Evolutionary conservation across 176 grass and related monocot genomes (phyloP).

Genomic region (Triticum timopheevii): DNA sequence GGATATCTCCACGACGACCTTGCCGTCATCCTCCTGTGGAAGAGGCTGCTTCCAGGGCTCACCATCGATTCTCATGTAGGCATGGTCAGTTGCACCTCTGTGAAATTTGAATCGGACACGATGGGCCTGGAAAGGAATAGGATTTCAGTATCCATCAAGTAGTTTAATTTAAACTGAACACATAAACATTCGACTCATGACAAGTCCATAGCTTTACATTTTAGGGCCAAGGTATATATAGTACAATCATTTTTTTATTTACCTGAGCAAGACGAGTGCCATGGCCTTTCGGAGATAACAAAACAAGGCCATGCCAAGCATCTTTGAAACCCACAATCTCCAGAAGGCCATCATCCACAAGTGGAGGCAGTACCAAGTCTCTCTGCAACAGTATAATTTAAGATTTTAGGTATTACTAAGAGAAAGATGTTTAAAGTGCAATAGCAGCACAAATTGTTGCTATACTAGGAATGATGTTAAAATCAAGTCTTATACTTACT

Average conservation of each 20-base stretch:
- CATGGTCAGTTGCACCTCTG: conserved; percentile 54
- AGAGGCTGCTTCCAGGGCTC: conserved; percentile 98
- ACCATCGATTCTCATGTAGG: conserved; percentile 97
- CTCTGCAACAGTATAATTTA: conserved; percentile 56
- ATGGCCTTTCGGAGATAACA: conserved; percentile 81
- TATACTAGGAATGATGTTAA: neutral
- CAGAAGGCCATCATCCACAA: conserved; percentile 91
- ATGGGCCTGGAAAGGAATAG: conserved; percentile 52
- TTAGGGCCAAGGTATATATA: neutral
- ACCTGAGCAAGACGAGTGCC: conserved; percentile 96
- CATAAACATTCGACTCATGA: neutral
- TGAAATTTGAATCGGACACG: conserved; percentile 74
- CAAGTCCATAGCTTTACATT: neutral
- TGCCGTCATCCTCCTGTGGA: conserved; percentile 64
- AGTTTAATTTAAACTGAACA: neutral
- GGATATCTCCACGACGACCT: conserved; percentile 86
- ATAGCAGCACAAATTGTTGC: neutral
- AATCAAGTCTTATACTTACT: conserved; percentile 44
- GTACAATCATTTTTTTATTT: neutral
- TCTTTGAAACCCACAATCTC: conserved; percentile 99
- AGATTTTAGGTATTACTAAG: neutral
- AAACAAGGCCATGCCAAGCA: conserved; percentile 95
- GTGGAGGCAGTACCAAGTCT: conserved; percentile 76
- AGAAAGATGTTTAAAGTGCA: neutral
- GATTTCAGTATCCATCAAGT: neutral